These are phyloP conservation scores for Quercus ilex DNA, from an alignment of 306 rosid genomes.

Conservation along the genomic window DNA sequence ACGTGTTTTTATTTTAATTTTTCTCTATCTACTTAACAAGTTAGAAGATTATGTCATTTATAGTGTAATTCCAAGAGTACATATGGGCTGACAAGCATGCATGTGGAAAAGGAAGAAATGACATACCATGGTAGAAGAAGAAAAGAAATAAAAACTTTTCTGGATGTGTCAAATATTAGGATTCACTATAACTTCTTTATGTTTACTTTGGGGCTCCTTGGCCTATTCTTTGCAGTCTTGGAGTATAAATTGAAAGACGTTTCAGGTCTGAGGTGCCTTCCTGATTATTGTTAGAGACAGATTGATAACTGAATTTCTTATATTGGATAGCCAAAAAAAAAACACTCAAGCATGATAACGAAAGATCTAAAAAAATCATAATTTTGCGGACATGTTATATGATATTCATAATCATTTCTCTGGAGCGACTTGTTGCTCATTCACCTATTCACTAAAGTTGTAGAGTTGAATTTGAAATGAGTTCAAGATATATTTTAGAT, in stretches of 20 bases:
- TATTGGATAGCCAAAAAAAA: background rate
- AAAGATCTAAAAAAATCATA: background rate
- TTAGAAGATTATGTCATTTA: background rate
- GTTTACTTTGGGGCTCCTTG: background rate
- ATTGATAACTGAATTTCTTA: slow-evolving; percentile 6
- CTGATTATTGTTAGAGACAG: background rate
- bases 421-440: background rate
- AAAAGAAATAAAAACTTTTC: background rate
- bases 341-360: background rate
- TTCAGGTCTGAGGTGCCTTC: background rate
- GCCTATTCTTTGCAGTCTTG: background rate
- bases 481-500: no score
- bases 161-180: background rate
- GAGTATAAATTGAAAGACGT: background rate
- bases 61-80: background rate
- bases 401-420: background rate
- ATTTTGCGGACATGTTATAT: background rate
- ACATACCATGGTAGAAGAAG: background rate
- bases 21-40: background rate
- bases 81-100: background rate
- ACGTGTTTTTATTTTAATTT: background rate
- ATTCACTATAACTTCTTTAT: background rate
- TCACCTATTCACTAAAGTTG: background rate
- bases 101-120: background rate
- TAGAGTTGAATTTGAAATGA: no score